Evolutionary conservation across 2,329 filamentous ascomycete genomes (phyloP), one percentile per base, ranked within the genome.

Genomic region (Ophiostoma angusticollis): DNA sequence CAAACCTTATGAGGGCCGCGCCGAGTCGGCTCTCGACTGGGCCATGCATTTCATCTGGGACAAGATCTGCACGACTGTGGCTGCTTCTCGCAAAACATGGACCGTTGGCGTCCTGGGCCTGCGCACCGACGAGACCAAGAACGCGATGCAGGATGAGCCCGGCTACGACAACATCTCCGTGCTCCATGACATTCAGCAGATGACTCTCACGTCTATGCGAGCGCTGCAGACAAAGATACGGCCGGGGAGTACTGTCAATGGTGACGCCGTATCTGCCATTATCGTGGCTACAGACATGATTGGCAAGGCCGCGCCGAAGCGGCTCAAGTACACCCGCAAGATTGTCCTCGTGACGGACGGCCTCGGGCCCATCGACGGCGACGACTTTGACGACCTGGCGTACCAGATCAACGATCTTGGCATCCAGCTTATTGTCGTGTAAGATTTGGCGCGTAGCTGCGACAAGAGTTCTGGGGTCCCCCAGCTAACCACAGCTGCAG

Each of bases 31-130:
- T 56, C 72, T 98, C 14, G 84, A 95, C 44, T 98, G 80, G 76
- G 74, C 77, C 34, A 78, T 96, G 75, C 75, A 76, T 45, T 98
- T 94, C 60, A 73, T 96, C 35, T 98, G 89, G 87, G 89, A 96
- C 66, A 91, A 84, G 56, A 82, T 93, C 48, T 80, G 79, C 5
- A 74, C 73, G 7, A 84, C 78, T 4, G 80, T 85, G 58, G 60
- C 70, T 32, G 57, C 57, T 22, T 78, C 74, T 21, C 73, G 84
- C 35, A 89, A 86, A 56, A 86, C 80, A 1, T 74, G 76, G 52
- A 72, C 71, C 17, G 63, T 85, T 32, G 82, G 85, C n/a, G 80
- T 95, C 2, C 60, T 98, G 43, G 91, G 82, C 1, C 65, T 95
- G 40, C 74, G 84, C 42, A 93, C 87, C 14, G 79, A 94, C 50